These are phyloP conservation scores for Trypanosoma platydactyli DNA, from an alignment of 208 protist species.

Conservation along the genomic window DNA sequence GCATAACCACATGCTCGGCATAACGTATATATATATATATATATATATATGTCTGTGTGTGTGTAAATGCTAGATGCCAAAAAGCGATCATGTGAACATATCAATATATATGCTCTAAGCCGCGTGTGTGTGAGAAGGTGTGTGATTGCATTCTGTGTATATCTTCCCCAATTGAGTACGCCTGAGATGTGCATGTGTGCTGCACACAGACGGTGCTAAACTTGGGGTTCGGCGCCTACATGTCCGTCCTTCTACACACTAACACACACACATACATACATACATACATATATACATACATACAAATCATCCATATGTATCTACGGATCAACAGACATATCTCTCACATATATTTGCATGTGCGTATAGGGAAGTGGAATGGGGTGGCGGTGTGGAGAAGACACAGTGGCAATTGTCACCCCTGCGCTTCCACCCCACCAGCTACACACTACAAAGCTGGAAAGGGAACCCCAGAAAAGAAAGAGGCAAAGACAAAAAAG, in stretches of 20 bases:
- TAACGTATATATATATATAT: too few species aligned
- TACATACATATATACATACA: too few species aligned
- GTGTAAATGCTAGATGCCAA: too few species aligned
- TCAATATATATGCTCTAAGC: background rate
- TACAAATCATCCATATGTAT: background rate
- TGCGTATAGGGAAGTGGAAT: too few species aligned
- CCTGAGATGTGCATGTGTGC: constrained; percentile 7
- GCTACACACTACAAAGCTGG: background rate
- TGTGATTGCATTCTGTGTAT: background rate
- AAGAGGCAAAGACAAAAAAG: constrained; percentile 4
- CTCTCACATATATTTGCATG: too few species aligned
- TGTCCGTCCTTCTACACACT: background rate
- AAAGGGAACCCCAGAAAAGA: background rate
- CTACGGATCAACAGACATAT: background rate
- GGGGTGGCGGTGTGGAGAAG: too few species aligned
- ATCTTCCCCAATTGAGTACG: constrained; percentile 28
- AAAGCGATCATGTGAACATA: too few species aligned
- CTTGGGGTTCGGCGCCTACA: constrained; percentile 1
- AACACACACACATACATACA: background rate
- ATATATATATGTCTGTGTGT: too few species aligned
- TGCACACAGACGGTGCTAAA: constrained; percentile 13
- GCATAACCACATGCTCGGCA: too few species aligned
- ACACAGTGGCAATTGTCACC: too few species aligned
- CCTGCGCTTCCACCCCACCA: too few species aligned
- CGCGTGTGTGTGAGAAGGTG: background rate